Base-by-base conservation (phyloP, 1,284 basidiomycete species). In the Fistulina hepatica region DNA sequence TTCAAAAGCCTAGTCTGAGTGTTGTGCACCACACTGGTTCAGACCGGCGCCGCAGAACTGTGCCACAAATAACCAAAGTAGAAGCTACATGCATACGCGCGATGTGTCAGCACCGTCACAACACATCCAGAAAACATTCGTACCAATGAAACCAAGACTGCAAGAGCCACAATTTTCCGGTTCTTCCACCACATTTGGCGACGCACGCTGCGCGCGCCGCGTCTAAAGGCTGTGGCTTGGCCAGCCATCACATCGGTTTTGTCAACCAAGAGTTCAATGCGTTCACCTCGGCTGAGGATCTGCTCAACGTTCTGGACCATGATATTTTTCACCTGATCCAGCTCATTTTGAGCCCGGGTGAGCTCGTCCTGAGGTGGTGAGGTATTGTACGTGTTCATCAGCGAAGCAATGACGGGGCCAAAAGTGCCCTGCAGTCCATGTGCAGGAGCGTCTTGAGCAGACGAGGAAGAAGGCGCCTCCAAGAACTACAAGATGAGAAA, bases 151-250 rank as follows among this genome's bases (percentile, higher is more conserved):
- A 93, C 84, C 33, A 92, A 58, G 7, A 78, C 66, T 31, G 74
- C 73, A 26, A 97, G 59, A 2, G 65, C 75, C 49, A 88, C 54
- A 34, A 91, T 76, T 58, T 84, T 81, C 45, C 69, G 78, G 54
- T 90, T 94, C 61, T 78, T 81, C 92, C 92, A 98, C 89, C 94
- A 97, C 84, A 97, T 94, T 56, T 93, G 81, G 44, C 92, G 69
- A 32, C 94, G 67, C 11, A 93, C 79, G 2, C 71, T 78, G 25
- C 91, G 73, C 5, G 93, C 92, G 3, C 94, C 88, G 36, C 94
- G 70, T 33, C 93, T 65, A 64, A 99, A 99, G 2, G 91, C 91
- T n/a, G 89, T 86, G 6, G 93, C 91, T 59, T 98, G 93, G 20
- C 81, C 82, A 3, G 90, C 88, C 73, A 97, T 90, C 42, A 76